Conservation (phyloP, 768 basidiomycete species). For the Suillus alpinus region DNA sequence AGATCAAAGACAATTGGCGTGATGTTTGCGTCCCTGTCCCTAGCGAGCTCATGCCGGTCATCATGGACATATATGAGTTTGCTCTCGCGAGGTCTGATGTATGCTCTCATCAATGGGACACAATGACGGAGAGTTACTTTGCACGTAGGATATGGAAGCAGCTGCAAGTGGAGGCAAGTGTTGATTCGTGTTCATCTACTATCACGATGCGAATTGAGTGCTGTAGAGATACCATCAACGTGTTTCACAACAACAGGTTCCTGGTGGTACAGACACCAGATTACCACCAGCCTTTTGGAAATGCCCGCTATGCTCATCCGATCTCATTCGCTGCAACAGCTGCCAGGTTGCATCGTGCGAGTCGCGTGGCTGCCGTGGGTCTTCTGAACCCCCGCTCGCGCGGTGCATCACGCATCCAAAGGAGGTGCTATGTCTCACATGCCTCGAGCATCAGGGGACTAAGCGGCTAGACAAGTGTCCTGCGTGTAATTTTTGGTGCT, state of each 20-base stretch:
- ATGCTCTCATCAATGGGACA: neutral
- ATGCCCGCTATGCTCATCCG: neutral
- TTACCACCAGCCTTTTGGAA: neutral
- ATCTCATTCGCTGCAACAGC: neutral
- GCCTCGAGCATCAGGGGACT: neutral
- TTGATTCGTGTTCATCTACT: neutral
- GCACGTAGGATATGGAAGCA: neutral
- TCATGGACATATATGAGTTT: neutral
- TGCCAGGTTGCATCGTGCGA: neutral
- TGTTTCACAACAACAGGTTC: neutral
- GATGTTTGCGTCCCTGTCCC: neutral
- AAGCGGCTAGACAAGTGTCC: neutral
- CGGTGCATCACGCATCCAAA: neutral
- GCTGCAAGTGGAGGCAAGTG: neutral
- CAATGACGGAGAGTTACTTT: neutral
- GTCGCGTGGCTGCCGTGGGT: neutral
- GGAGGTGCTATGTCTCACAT: neutral
- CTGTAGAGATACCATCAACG: neutral
- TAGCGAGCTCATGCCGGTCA: neutral
- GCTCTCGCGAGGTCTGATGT: constrained; percentile 2
- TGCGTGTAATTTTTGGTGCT: neutral
- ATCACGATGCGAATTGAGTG: neutral
- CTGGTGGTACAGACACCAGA: neutral
- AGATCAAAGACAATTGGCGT: neutral
- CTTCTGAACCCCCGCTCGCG: neutral